These are phyloP conservation scores for Fraxinus angustifolia DNA, from an alignment of 305 asterid genomes.

Conservation along the genomic window DNA sequence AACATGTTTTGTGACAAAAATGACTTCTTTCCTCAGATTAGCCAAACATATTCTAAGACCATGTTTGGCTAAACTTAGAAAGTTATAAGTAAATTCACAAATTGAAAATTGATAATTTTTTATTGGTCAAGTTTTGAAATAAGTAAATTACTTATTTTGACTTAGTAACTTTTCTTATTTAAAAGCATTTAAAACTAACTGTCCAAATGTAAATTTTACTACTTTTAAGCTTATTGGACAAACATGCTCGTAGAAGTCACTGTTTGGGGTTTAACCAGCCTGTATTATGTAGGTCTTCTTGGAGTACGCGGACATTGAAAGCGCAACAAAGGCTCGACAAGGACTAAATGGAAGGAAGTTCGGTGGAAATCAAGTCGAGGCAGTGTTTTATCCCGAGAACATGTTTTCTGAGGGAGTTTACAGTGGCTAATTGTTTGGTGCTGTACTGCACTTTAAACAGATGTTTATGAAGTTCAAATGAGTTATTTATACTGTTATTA, in stretches of 20 bases:
- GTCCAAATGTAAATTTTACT: neutral
- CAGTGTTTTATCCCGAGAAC: constrained; percentile 77
- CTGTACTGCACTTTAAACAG: neutral
- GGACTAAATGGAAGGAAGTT: constrained; percentile 85
- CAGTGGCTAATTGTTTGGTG: constrained; percentile 40
- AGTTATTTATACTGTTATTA: neutral
- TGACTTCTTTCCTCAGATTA: neutral
- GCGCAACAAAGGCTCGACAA: constrained; percentile 74
- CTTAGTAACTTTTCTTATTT: neutral
- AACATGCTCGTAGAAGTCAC: neutral
- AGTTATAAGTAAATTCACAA: neutral
- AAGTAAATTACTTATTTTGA: neutral
- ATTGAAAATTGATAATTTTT: neutral
- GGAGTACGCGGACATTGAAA: constrained; percentile 78
- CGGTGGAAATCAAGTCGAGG: constrained; percentile 86
- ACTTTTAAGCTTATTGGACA: neutral
- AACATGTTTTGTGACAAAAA: neutral
- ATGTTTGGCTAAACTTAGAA: neutral
- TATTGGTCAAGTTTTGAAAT: neutral
- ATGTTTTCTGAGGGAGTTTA: constrained; percentile 79
- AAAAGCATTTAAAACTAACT: neutral
- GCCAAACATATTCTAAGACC: neutral
- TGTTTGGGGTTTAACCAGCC: constrained; percentile 1
- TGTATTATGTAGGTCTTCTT: constrained; percentile 56
- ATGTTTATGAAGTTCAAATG: neutral